Base-by-base conservation (phyloP, 306 rosid genomes). In the Trifolium subterraneum region DNA sequence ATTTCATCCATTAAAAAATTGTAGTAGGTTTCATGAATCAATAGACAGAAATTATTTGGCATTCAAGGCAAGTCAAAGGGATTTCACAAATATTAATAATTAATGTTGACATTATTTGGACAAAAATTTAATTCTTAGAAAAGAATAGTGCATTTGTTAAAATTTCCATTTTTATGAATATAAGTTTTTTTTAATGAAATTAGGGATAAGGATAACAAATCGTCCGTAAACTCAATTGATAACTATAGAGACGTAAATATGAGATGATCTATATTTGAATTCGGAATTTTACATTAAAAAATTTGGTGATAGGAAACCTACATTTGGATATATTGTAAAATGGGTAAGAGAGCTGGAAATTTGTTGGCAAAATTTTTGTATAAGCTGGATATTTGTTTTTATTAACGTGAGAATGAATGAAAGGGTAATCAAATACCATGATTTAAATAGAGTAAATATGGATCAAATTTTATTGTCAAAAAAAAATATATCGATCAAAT, bases 41-140 rank as follows among this genome's bases (percentile, higher is more conserved):
- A 16, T 13, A 23, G 51, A 38, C 22, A 42, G 18, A 73, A 50
- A 10, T 66, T 73, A 19, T 78, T 72, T 76, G 71, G 52, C 82
- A 80, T 60, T n/a, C 42, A 77, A 61, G 76, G 9, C 55, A 76
- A 62, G 82, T 29, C 11, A 80, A 35, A 4, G 23, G 5, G 7
- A 12, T 50, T 77, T 60, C 6, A 10, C 63, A 42, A 51, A 54
- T 10, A 9, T 3, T 48, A 48, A 25, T 70, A 70, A 64, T 55
- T 74, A 64, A 52, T 39, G 64, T 4, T n/a, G 27, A 50, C 31
- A 19, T 38, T 39, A 10, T 64, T 55, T 22, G 2, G 19, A 19
- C 18, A 54, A 20, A 4, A 54, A 11, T 1, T 42, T 4, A 42
- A 10, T 13, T 3, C 14, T 10, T 42, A 42, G 15, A 51, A 51